Evolutionary conservation across 257 asterid genomes (phyloP).

Genomic region (Sherardia arvensis): DNA sequence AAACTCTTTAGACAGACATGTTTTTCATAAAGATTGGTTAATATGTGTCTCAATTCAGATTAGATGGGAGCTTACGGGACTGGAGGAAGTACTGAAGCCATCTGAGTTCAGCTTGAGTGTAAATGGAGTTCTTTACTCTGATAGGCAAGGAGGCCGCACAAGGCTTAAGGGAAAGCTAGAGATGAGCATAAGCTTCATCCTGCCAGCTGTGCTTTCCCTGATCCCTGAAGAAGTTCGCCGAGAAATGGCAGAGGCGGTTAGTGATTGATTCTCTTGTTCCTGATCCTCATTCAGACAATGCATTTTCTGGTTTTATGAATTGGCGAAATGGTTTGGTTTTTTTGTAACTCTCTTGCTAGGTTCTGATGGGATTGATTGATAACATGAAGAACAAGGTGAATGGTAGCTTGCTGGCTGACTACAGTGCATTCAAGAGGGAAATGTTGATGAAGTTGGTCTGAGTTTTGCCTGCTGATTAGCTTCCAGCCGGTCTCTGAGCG

Average conservation of each 20-base stretch:
- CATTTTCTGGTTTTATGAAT: not conserved
- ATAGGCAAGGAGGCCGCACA: constrained; percentile 50
- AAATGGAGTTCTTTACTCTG: constrained; percentile 71
- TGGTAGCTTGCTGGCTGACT: constrained; percentile 75
- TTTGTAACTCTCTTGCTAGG: constrained; percentile 39
- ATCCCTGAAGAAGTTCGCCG: constrained; percentile 72
- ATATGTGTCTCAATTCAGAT: constrained; percentile 39
- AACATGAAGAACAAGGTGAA: constrained; percentile 83
- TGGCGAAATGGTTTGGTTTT: not conserved
- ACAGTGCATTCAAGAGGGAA: constrained; percentile 64
- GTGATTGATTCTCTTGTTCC: constrained; percentile 7
- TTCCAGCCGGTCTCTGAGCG: not conserved
- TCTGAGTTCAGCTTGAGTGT: constrained; percentile 68
- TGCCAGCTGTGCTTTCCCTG: constrained; percentile 67
- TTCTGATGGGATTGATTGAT: constrained; percentile 60
- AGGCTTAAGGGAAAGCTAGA: constrained; percentile 67
- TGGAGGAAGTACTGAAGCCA: constrained; percentile 74
- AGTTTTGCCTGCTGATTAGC: not conserved
- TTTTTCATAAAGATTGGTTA: not conserved
- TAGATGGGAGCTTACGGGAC: constrained; percentile 89
- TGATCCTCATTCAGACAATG: not conserved
- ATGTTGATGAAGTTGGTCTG: constrained; percentile 37
- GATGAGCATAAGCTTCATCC: constrained; percentile 73
- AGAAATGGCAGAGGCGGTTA: constrained; percentile 85
- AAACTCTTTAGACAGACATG: constrained; percentile 5